Evolutionary conservation across 1,284 basidiomycete species (phyloP).

Genomic region (Apiotrichum porosum): DNA sequence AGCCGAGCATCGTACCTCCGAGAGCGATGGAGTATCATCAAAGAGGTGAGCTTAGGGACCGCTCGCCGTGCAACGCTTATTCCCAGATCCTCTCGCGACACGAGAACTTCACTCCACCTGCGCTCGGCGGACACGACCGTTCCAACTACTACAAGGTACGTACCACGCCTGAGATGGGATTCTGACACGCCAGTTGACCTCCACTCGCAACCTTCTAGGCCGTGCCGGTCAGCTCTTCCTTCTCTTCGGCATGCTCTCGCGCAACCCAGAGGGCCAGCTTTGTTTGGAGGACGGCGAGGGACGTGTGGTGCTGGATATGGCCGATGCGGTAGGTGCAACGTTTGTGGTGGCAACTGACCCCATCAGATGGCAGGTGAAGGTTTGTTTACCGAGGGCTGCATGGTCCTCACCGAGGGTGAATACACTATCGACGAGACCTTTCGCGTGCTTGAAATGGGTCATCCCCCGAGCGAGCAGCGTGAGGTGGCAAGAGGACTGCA

Average conservation of each 20-base stretch:
- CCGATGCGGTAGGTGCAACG: conserved; percentile 63
- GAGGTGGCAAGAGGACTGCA: conserved; percentile 77
- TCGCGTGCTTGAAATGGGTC: conserved; percentile 87
- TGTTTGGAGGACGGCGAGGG: conserved; percentile 94
- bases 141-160: conserved; percentile 76
- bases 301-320: conserved; percentile 80
- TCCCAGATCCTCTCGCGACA: conserved; percentile 68
- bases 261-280: conserved; percentile 81
- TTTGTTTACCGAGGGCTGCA: conserved; percentile 91
- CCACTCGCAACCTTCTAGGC: conserved; percentile 93
- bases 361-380: conserved; percentile 95
- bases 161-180: neutral
- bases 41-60: conserved; percentile 55
- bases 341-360: neutral
- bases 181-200: conserved; percentile 64
- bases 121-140: conserved; percentile 76
- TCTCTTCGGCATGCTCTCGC: conserved; percentile 86
- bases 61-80: neutral
- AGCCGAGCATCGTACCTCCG: conserved; percentile 70
- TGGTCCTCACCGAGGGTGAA: conserved; percentile 92
- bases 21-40: conserved; percentile 79
- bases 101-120: conserved; percentile 93
- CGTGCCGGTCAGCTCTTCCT: conserved; percentile 85
- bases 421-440: conserved; percentile 89
- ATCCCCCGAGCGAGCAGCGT: conserved; percentile 89